Evolutionary conservation across 352 stramenopile species (phyloP).

Genomic region (Phytophthora hibernalis): DNA sequence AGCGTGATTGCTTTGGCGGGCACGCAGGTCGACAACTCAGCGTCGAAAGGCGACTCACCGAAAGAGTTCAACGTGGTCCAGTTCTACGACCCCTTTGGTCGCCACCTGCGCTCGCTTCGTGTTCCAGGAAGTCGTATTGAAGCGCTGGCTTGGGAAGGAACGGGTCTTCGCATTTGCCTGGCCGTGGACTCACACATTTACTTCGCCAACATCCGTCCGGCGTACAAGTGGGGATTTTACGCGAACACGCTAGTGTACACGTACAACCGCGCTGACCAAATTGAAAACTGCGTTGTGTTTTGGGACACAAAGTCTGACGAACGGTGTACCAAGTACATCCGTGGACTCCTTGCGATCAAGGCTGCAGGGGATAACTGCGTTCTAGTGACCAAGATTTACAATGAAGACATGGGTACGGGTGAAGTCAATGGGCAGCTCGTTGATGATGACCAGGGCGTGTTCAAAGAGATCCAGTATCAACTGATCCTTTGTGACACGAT

Average conservation of each 20-base stretch:
- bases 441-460: constrained; percentile 31
- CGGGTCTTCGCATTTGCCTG: constrained; percentile 91
- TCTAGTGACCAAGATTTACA: constrained; percentile 85
- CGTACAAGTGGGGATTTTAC: constrained; percentile 94
- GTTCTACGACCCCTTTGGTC: constrained; percentile 93
- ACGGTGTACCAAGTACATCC: constrained; percentile 88
- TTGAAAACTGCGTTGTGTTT: constrained; percentile 91
- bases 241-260: constrained; percentile 92
- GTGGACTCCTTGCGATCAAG: constrained; percentile 78
- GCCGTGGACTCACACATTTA: constrained; percentile 96
- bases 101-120: constrained; percentile 85
- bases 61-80: constrained; percentile 90
- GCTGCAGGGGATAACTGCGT: constrained; percentile 89
- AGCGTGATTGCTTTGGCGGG: constrained; percentile 90
- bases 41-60: constrained; percentile 36
- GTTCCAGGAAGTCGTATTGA: constrained; percentile 90
- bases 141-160: constrained; percentile 92
- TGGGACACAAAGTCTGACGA: constrained; percentile 93
- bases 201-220: constrained; percentile 94
- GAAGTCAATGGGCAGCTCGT: constrained; percentile 33
- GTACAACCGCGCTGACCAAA: constrained; percentile 90
- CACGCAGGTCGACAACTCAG: constrained; percentile 51
- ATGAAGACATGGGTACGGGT: constrained; percentile 62
- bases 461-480: constrained; percentile 82
- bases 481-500: constrained; percentile 90